A percentile compares a stretch with the other conserved stretches of the same genome.
phyloP scores from a whole-genome alignment of 495 filamentous ascomycete genomes.

The Penicillium daleae region DNA sequence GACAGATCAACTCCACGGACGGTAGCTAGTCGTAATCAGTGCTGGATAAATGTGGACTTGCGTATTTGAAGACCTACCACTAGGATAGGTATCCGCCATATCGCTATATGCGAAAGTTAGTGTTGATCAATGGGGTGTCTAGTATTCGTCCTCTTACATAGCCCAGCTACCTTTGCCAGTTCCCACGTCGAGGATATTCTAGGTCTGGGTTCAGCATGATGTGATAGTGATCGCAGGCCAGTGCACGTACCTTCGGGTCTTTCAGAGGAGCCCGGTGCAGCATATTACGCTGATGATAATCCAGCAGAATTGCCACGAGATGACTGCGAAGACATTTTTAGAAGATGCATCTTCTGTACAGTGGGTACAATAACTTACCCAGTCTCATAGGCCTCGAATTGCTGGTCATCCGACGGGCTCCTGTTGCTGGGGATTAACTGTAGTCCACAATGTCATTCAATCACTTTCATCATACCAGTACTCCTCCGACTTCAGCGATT shows the following conservation, averaged over 20 bases:
- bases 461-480: not conserved
- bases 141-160: conserved; percentile 16
- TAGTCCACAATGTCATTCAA: not conserved
- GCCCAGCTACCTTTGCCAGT: conserved; percentile 29
- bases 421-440: not conserved
- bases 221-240: not conserved
- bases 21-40: conserved; percentile 1
- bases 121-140: not conserved
- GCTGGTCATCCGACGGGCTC: not conserved
- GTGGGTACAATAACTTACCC: not conserved
- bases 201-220: not conserved
- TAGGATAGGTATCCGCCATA: conserved; percentile 21
- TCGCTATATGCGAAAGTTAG: conserved; percentile 13
- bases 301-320: not conserved
- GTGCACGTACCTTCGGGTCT: not conserved
- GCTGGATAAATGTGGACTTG: not conserved
- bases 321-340: not conserved
- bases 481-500: not conserved
- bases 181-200: conserved; percentile 17
- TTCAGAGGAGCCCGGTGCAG: not conserved
- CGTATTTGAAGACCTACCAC: conserved; percentile 1
- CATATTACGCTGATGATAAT: not conserved
- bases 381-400: not conserved
- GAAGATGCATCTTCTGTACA: not conserved
- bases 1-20: conserved; percentile 17